phyloP scores from a whole-genome alignment of 352 stramenopile species.

The Phytophthora sp. region DNA sequence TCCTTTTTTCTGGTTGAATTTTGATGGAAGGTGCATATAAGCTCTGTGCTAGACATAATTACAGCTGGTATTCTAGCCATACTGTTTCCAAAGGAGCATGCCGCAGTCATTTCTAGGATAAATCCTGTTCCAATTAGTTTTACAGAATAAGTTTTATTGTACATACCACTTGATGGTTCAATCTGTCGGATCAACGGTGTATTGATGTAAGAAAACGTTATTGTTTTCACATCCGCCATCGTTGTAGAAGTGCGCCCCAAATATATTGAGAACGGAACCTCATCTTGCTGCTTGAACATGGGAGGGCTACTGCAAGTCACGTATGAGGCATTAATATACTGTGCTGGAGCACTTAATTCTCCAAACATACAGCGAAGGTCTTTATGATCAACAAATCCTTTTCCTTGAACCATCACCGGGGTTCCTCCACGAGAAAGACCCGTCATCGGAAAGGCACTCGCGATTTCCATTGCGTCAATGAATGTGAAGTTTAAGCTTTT shows the following conservation, averaged over 20 bases:
- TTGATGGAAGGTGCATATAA: conserved; percentile 20
- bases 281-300: conserved; percentile 17
- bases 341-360: conserved; percentile 12
- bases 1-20: neutral
- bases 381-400: conserved; percentile 39
- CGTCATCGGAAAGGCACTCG: conserved; percentile 12
- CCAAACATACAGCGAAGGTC: conserved; percentile 49
- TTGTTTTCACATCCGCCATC: neutral
- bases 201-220: conserved; percentile 39
- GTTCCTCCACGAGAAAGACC: conserved; percentile 42
- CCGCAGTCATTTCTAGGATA: conserved; percentile 5
- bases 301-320: conserved; percentile 40
- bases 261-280: conserved; percentile 25
- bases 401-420: conserved; percentile 30
- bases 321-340: conserved; percentile 34
- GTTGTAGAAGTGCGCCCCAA: conserved; percentile 29
- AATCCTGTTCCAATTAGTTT: conserved; percentile 31
- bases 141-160: conserved; percentile 22
- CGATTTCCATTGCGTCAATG: conserved; percentile 40
- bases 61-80: conserved; percentile 6
- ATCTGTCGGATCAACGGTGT: conserved; percentile 32
- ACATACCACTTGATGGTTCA: conserved; percentile 33
- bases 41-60: conserved; percentile 21
- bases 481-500: conserved; percentile 43
- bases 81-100: conserved; percentile 37